These are phyloP conservation scores for Zostera marina DNA, from an alignment of 116 monocot species.

Conservation along the genomic window DNA sequence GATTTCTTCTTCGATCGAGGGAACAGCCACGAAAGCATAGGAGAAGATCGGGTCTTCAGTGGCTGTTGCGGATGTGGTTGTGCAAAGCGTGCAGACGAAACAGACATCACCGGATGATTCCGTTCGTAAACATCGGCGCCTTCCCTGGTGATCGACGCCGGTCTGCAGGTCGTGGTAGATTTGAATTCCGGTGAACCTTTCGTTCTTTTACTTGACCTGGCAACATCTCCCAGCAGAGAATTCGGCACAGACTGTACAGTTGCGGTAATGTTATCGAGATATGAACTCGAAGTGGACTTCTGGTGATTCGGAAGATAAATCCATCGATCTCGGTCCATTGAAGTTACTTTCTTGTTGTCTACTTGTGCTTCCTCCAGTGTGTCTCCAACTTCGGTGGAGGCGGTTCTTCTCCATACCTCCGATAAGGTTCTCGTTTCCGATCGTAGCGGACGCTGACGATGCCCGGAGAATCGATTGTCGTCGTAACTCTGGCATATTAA, in stretches of 20 bases:
- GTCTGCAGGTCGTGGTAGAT: constrained; percentile 33
- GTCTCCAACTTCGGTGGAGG: constrained; percentile 9
- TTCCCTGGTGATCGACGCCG: constrained; percentile 26
- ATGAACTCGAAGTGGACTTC: constrained; percentile 24
- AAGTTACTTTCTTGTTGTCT: constrained; percentile 14
- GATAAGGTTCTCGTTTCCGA: constrained; percentile 36
- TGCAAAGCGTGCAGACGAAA: constrained; percentile 5
- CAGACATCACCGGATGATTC: constrained; percentile 11
- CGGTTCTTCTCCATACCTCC: constrained; percentile 35
- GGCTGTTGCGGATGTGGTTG: constrained; percentile 1
- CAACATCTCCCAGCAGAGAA: constrained; percentile 14
- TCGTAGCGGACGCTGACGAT: constrained; percentile 13
- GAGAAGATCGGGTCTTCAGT: constrained; percentile 26
- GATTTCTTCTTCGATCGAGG: constrained; percentile 47
- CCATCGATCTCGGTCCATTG: constrained; percentile 27
- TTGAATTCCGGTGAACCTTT: constrained; percentile 29
- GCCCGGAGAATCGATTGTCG: constrained; percentile 34
- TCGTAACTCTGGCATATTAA: constrained; percentile 53
- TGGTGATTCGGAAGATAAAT: constrained; percentile 17
- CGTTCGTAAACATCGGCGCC: constrained; percentile 15
- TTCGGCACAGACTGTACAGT: constrained; percentile 7
- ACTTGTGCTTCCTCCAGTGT: constrained; percentile 16
- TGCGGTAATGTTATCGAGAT: constrained; percentile 9
- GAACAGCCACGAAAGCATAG: constrained; percentile 58
- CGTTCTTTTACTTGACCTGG: constrained; percentile 31